Percentiles rank a stretch among this genome's conserved stretches.
Evolutionary conservation across 2,329 filamentous ascomycete genomes (phyloP).

Genomic region (Graphilbum fragrans): DNA sequence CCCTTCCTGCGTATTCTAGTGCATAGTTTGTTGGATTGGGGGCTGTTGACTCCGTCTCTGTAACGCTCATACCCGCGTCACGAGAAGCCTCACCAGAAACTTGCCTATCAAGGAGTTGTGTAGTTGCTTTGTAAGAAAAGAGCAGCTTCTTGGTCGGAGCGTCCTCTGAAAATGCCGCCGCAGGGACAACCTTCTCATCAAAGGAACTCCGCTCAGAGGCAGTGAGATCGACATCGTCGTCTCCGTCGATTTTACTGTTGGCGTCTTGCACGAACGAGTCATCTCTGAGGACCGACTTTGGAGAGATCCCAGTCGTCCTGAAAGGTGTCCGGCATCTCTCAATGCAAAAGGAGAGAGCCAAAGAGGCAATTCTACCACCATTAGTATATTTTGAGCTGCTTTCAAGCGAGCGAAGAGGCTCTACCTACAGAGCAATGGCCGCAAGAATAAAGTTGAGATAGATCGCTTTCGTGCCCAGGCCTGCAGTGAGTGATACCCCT

Average conservation of each 20-base stretch:
- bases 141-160: slow-evolving; percentile 3
- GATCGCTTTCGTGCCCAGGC: slow-evolving; percentile 15
- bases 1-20: no score
- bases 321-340: slow-evolving; percentile 3
- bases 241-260: neutral
- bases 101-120: no score
- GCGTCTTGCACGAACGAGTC: no score
- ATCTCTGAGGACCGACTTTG: neutral
- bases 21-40: no score
- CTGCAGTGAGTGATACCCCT: slow-evolving; percentile 4
- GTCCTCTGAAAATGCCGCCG: no score
- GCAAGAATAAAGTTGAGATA: slow-evolving; percentile 19
- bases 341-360: neutral
- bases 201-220: neutral
- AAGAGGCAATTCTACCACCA: neutral
- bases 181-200: no score
- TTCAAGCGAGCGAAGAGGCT: neutral
- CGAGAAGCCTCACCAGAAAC: neutral
- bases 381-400: neutral
- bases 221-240: neutral
- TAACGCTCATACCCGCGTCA: no score
- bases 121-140: slow-evolving; percentile 4
- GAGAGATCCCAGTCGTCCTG: slow-evolving; percentile 1
- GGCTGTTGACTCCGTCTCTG: no score
- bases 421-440: slow-evolving; percentile 17